phyloP scores from a whole-genome alignment of 768 basidiomycete genomes.

The Agaricus blazei region DNA sequence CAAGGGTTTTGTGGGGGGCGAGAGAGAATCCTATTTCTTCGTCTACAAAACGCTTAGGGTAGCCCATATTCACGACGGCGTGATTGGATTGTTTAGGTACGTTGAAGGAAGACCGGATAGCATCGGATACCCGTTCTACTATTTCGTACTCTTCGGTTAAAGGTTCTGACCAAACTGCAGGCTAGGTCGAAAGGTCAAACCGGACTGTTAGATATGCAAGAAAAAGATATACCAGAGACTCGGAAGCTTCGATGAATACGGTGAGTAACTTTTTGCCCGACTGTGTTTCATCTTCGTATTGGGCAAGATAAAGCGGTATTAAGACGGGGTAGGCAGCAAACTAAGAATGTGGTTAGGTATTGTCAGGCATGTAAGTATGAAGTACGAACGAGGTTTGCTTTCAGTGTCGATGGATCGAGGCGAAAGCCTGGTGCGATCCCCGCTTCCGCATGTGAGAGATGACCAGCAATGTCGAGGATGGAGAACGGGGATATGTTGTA shows the following conservation, averaged over 20 bases:
- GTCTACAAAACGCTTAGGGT: conserved; percentile 11
- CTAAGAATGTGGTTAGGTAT: conserved; percentile 22
- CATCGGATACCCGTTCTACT: neutral
- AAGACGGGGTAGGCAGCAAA: conserved; percentile 58
- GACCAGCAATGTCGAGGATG: conserved; percentile 30
- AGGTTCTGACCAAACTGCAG: conserved; percentile 7
- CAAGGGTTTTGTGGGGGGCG: conserved; percentile 13
- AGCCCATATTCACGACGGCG: conserved; percentile 5
- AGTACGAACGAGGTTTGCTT: conserved; percentile 38
- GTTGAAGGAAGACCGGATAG: neutral
- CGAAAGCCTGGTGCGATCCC: conserved; percentile 31
- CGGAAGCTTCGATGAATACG: conserved; percentile 13
- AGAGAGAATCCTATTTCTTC: conserved; percentile 12
- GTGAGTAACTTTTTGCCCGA: conserved; percentile 1
- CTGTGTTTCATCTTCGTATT: conserved; percentile 30
- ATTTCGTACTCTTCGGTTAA: neutral
- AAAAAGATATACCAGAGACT: conserved; percentile 9
- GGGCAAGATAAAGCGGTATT: conserved; percentile 57
- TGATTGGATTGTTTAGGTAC: neutral
- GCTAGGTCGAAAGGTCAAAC: neutral
- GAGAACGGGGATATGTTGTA: conserved; percentile 51
- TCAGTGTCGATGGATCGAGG: conserved; percentile 39
- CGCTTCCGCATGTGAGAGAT: conserved; percentile 30
- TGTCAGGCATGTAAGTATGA: conserved; percentile 2
- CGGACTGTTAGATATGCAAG: neutral